Evolutionary conservation across 2,329 filamentous ascomycete species (phyloP), one percentile per base, ranked within the genome.

Genomic region (Nigrograna mackinnonii): DNA sequence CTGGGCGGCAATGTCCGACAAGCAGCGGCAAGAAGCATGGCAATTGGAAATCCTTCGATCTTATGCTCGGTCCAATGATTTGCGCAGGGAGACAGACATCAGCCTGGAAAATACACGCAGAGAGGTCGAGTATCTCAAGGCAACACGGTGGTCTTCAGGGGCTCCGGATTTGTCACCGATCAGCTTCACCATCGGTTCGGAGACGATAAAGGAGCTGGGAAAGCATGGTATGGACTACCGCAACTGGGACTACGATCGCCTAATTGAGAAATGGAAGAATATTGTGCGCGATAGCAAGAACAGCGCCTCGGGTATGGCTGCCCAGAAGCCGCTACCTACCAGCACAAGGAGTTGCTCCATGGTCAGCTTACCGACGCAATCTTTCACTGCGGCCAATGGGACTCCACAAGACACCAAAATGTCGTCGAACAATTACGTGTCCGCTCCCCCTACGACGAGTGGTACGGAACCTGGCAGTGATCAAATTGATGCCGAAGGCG

Each of bases 1-100:
- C 31, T 97, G 91, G 91, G 81, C 81, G 38, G 74, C 75, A 2
- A 73, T 94, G 19, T 69, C 83, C 0, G 71, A 75, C n/a, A 50
- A 65, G 20, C 67, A 73, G 32, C 60, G 68, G 35, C 64, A 70
- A 35, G 67, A 71, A 22, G 66, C 63, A 21, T 78, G 75, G 75
- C 70, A 70, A 41, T 53, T 76, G 22, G 74, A 78, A 50, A 64
- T 73, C 13, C 54, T 75, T 35, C 69, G 75, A 30, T 70, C 71
- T 21, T 74, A 70, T 48, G 66, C 68, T n/a, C 67, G 67, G 13
- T 63, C 67, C 5, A 59, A 69, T 37, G 69, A 75, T 26, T 49
- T 60, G 19, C 60, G 64, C 20, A 54, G 58, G 9, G 67, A 71
- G 16, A 57, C 65, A 3, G 64, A 68, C 35, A 52, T 58, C 11